These are phyloP conservation scores for Sordaria brevicollis DNA, from an alignment of 495 filamentous ascomycete species.

Conservation along the genomic window DNA sequence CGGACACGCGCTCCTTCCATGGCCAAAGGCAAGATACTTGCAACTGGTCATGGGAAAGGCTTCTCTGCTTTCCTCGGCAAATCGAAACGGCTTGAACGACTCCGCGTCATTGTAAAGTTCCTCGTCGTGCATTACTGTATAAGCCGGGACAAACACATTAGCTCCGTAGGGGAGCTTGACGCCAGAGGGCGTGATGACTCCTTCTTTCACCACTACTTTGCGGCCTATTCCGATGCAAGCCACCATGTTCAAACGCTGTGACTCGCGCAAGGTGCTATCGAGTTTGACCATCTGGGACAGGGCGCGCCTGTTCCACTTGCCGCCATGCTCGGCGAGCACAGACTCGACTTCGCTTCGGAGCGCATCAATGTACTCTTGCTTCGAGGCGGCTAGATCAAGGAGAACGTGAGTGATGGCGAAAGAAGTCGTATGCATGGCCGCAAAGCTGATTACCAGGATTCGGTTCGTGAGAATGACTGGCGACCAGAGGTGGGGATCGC, in stretches of 20 bases:
- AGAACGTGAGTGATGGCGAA: conserved; percentile 30
- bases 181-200: conserved; percentile 25
- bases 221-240: conserved; percentile 18
- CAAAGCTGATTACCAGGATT: conserved; percentile 37
- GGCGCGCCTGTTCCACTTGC: conserved; percentile 33
- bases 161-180: conserved; percentile 11
- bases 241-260: conserved; percentile 21
- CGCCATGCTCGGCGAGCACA: conserved; percentile 20
- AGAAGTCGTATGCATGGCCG: conserved; percentile 40
- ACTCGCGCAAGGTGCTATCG: conserved; percentile 30
- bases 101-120: conserved; percentile 11
- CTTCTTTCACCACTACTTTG: conserved; percentile 18
- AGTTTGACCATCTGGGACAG: conserved; percentile 30
- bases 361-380: conserved; percentile 34
- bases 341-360: conserved; percentile 42
- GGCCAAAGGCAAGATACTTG: conserved; percentile 26
- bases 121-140: conserved; percentile 13
- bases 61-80: conserved; percentile 10
- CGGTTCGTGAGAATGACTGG: conserved; percentile 17
- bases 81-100: conserved; percentile 17
- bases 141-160: conserved; percentile 10
- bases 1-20: conserved; percentile 28
- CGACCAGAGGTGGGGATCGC: conserved; percentile 18
- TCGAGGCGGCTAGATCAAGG: conserved; percentile 12
- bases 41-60: conserved; percentile 22